These are phyloP conservation scores for Bretziella fagacearum DNA, from an alignment of 2,329 filamentous ascomycete species.

Conservation along the genomic window DNA sequence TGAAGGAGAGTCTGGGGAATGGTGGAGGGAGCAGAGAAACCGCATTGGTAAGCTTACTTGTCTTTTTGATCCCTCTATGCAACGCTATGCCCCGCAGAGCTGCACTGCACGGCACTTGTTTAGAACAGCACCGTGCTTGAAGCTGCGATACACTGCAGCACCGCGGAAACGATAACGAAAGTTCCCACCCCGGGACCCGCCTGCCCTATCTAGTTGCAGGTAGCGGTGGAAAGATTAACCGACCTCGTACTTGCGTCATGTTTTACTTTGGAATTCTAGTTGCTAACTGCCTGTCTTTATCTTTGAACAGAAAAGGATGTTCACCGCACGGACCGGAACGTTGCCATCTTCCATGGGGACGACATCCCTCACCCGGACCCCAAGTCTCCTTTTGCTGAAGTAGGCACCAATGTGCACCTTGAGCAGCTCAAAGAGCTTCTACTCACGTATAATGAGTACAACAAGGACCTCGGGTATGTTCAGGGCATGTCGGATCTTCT, in stretches of 20 bases:
- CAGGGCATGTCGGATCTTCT: constrained; percentile 98
- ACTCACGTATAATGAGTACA: constrained; percentile 95
- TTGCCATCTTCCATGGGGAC: constrained; percentile 90
- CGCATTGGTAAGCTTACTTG: constrained; percentile 59
- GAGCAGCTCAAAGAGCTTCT: constrained; percentile 99
- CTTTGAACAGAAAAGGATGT: constrained; percentile 78
- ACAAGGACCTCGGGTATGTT: constrained; percentile 86
- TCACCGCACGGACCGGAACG: constrained; percentile 84
- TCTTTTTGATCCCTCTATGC: neutral
- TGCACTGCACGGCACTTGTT: neutral
- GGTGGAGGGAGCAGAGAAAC: constrained; percentile 88
- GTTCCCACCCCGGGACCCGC: too few relatives aligned
- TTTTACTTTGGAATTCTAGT: neutral
- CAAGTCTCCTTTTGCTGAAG: constrained; percentile 80
- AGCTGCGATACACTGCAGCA: neutral
- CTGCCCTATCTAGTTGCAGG: neutral
- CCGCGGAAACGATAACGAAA: neutral
- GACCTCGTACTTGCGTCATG: neutral
- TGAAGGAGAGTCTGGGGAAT: constrained; percentile 69
- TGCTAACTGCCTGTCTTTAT: neutral
- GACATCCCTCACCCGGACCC: constrained; percentile 94
- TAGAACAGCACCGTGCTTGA: neutral
- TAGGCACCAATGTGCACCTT: constrained; percentile 89
- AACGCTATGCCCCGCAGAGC: neutral
- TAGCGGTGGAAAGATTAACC: neutral